Evolutionary conservation across 495 filamentous ascomycete genomes (phyloP).

Genomic region (Lasiosphaeria miniovina): DNA sequence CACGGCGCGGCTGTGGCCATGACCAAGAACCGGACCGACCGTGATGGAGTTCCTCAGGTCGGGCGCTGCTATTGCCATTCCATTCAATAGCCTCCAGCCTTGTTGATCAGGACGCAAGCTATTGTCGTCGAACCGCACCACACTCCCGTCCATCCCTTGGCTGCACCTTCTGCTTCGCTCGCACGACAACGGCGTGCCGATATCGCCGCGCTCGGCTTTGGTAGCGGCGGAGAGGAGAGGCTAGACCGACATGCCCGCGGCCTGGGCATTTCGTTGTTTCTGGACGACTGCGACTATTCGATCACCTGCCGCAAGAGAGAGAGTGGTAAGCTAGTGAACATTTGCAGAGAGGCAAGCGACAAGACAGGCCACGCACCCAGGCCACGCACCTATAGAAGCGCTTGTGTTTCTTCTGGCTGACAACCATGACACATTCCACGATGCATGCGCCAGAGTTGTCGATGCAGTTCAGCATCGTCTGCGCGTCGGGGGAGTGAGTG

Average conservation of each 20-base stretch:
- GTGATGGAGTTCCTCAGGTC: too few species aligned
- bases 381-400: conserved; percentile 83
- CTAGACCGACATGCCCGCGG: conserved; percentile 53
- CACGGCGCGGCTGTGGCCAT: too few species aligned
- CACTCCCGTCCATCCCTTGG: conserved; percentile 81
- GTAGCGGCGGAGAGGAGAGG: conserved; percentile 67
- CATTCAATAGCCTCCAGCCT: too few species aligned
- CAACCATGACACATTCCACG: conserved; percentile 91
- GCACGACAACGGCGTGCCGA: conserved; percentile 95
- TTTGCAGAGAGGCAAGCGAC: not conserved
- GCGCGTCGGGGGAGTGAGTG: too few species aligned
- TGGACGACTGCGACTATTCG: conserved; percentile 97
- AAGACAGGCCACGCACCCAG: too few species aligned
- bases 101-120: conserved; percentile 97
- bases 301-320: conserved; percentile 67
- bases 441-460: conserved; percentile 99
- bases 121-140: conserved; percentile 94
- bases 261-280: conserved; percentile 71
- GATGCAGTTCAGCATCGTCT: conserved; percentile 99
- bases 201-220: conserved; percentile 95
- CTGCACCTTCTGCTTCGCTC: conserved; percentile 81
- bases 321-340: not conserved
- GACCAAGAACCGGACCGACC: too few species aligned
- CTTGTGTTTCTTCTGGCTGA: conserved; percentile 84
- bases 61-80: too few species aligned